Percentiles rank a stretch among this genome's conserved stretches.
These are phyloP conservation scores for Fusarium luffae DNA, from an alignment of 2,329 filamentous ascomycete species.

Conservation along the genomic window DNA sequence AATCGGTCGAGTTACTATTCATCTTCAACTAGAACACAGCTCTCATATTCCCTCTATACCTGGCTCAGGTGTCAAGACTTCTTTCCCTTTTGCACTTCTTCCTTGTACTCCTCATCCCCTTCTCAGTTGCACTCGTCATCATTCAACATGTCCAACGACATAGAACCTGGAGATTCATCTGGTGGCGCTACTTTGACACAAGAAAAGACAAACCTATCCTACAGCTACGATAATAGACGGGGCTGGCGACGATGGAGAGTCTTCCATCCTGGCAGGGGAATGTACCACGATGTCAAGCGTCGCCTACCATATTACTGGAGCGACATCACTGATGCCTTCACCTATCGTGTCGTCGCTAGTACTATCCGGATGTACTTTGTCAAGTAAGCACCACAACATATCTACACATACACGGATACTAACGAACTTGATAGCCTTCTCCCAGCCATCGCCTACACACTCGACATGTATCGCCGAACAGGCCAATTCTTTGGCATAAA, in stretches of 20 bases:
- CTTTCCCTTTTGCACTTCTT: too few species aligned
- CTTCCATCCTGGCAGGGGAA: conserved; percentile 2
- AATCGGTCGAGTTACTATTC: background rate
- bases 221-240: background rate
- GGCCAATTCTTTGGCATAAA: conserved; percentile 7
- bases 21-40: accelerated
- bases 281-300: conserved; percentile 3
- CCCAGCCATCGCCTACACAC: conserved; percentile 4
- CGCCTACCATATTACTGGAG: conserved; percentile 3
- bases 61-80: too few species aligned
- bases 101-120: accelerated
- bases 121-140: background rate
- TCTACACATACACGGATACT: background rate
- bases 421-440: background rate
- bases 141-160: background rate
- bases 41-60: background rate
- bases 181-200: background rate
- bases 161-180: background rate
- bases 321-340: conserved; percentile 3
- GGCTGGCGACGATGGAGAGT: conserved; percentile 3
- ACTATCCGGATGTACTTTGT: conserved; percentile 10
- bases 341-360: conserved; percentile 1
- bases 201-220: conserved; percentile 3
- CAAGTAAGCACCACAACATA: background rate
- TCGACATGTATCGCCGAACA: conserved; percentile 6